Evolutionary conservation across 768 basidiomycete genomes (phyloP).

Genomic region (Tubosaeta sp.): DNA sequence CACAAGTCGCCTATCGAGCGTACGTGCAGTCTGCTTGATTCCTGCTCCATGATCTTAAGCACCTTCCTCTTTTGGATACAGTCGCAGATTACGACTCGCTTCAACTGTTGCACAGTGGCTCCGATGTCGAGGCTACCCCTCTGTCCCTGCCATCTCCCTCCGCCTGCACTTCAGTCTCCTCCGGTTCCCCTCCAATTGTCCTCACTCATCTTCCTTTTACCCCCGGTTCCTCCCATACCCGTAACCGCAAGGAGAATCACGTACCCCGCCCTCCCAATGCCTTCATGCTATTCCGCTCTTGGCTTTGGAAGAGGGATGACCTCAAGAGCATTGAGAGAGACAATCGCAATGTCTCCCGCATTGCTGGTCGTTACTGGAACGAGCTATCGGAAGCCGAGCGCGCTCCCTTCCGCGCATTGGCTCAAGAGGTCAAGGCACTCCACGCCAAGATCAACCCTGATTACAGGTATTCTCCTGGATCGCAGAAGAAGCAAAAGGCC

Average conservation of each 20-base stretch:
- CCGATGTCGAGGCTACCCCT: slow-evolving; percentile 7
- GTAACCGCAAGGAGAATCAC: slow-evolving; percentile 42
- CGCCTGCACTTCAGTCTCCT: slow-evolving; percentile 9
- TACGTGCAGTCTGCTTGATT: slow-evolving; percentile 17
- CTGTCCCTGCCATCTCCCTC: slow-evolving; percentile 18
- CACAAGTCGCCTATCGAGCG: slow-evolving; percentile 35
- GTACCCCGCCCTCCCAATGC: slow-evolving; percentile 81
- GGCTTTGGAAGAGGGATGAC: slow-evolving; percentile 50
- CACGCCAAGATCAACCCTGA: slow-evolving; percentile 53
- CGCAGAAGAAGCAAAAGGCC: slow-evolving; percentile 25
- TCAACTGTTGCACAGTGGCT: slow-evolving; percentile 19
- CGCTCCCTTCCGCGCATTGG: slow-evolving; percentile 42
- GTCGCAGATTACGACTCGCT: slow-evolving; percentile 28
- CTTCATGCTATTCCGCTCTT: slow-evolving; percentile 79
- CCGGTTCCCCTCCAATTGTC: slow-evolving; percentile 16
- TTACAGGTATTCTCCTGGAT: slow-evolving; percentile 59
- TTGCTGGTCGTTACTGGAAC: slow-evolving; percentile 70
- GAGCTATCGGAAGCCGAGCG: slow-evolving; percentile 45
- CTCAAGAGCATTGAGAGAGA: slow-evolving; percentile 55
- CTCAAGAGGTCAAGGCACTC: slow-evolving; percentile 41
- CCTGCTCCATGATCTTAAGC: slow-evolving; percentile 26
- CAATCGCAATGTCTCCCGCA: slow-evolving; percentile 69
- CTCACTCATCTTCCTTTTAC: slow-evolving; percentile 25
- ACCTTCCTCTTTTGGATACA: slow-evolving; percentile 33
- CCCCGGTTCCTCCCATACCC: slow-evolving; percentile 38